Conservation (phyloP, 257 asterid genomes). For the Verbena officinalis region DNA sequence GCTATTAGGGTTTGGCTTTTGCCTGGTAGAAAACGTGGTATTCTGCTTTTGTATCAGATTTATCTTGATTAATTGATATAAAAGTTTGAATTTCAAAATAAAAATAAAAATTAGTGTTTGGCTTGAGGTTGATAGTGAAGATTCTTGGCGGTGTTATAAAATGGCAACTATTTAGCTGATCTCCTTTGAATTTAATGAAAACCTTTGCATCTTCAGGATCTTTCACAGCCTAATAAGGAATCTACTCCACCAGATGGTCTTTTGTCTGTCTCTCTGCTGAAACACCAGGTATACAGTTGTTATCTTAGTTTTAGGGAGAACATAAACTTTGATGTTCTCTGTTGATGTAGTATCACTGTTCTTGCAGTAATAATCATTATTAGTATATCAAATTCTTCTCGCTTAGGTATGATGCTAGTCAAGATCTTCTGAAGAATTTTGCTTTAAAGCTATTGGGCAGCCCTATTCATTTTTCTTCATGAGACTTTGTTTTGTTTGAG, state of each 20-base stretch:
- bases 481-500: too few relatives aligned
- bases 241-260: constrained; percentile 80
- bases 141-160: too few relatives aligned
- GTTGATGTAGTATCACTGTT: constrained; percentile 5
- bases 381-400: background rate
- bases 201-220: constrained; percentile 45
- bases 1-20: too few relatives aligned
- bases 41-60: too few relatives aligned
- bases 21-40: too few relatives aligned
- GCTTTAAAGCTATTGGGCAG: too few relatives aligned
- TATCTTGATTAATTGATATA: too few relatives aligned
- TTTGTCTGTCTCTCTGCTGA: constrained; percentile 79
- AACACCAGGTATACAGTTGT: constrained; percentile 64
- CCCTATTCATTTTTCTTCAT: too few relatives aligned
- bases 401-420: background rate
- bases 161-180: too few relatives aligned
- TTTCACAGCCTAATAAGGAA: constrained; percentile 81
- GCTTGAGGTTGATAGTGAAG: too few relatives aligned
- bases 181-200: constrained; percentile 3
- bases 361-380: constrained; percentile 3
- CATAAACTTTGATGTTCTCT: background rate
- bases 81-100: too few relatives aligned
- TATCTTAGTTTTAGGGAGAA: constrained; percentile 23
- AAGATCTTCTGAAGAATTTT: constrained; percentile 19
- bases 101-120: too few relatives aligned